Percentiles rank a stretch among this genome's conserved stretches.
These are phyloP conservation scores for Fusarium marasasianum DNA, from an alignment of 2,329 filamentous ascomycete species.

Conservation along the genomic window DNA sequence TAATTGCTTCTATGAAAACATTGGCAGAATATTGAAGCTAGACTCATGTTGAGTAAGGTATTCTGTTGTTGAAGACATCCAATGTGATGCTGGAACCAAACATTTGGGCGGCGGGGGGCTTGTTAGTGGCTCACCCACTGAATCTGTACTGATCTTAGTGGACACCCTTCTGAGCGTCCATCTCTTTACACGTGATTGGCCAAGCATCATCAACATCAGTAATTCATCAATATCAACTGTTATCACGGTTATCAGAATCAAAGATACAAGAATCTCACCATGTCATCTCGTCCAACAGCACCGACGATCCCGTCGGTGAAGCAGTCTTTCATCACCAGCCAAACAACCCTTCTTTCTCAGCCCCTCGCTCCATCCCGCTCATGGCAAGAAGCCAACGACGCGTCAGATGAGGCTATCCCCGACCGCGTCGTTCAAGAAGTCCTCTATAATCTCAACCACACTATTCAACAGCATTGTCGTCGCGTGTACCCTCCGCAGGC, in stretches of 20 bases:
- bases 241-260: background rate
- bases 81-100: background rate
- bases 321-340: constrained; percentile 68
- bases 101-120: background rate
- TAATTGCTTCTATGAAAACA: background rate
- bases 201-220: constrained; percentile 10
- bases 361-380: constrained; percentile 64
- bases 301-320: constrained; percentile 71
- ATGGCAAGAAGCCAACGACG: constrained; percentile 61
- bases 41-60: background rate
- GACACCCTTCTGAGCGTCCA: background rate
- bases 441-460: constrained; percentile 67
- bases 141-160: background rate
- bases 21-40: background rate
- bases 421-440: constrained; percentile 65
- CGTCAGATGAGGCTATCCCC: constrained; percentile 53
- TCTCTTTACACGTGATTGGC: constrained; percentile 18
- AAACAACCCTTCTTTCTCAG: constrained; percentile 71
- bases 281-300: constrained; percentile 38
- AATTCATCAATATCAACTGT: background rate
- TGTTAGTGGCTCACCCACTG: background rate
- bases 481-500: constrained; percentile 74
- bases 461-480: constrained; percentile 70
- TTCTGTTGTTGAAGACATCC: background rate
- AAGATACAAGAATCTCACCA: background rate